Evolutionary conservation across 208 protist genomes (phyloP), one percentile per base, ranked within the genome.

Genomic region (Trypanosoma melophagium): DNA sequence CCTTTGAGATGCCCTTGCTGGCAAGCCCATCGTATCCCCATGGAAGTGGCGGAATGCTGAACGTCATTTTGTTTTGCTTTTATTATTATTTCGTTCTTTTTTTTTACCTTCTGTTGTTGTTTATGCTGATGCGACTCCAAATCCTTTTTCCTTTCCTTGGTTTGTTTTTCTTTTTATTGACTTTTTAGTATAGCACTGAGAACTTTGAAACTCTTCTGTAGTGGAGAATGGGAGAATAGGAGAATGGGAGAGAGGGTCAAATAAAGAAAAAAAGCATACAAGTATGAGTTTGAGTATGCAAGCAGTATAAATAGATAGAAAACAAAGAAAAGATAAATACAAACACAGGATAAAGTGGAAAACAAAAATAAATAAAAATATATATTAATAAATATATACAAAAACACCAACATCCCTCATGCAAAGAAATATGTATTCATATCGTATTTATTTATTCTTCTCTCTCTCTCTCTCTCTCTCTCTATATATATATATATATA

Each of bases 1-100:
- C 83, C 76, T 87, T 81, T 28, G 90, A 95, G 38, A 95, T 75
- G 21, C 88, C 92, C 74, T 96, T 96, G 21, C 79, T 59, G 40
- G 75, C 89, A 21, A 97, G 83, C 9, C 84, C 86, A 65, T 88
- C 84, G 58, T 90, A 84, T 44, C 31, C 76, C 55, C 66, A 97
- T 17, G 93, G 93, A 17, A 97, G 81, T n/a, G 85, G 73, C 44
- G 81, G 74, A 38, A 85, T 83, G 60, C 73, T 58, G 69, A 97
- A 97, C 28, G 78, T 56, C 86, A 92, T 93, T 14, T 25, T 25
- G 2, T 19, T 49, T 19, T 49, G 1, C 44, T n/a, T 8, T 47
- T 47, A 14, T 47, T 47, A 14, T 47, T 47, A 14, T 47, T 47
- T 2, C 16, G 42, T n/a, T 47, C 16, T 47, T 47, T 47, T 2